Percentiles rank a stretch among this genome's conserved stretches.
Conservation (phyloP, 306 rosid genomes). For the Lagenaria siceraria region DNA sequence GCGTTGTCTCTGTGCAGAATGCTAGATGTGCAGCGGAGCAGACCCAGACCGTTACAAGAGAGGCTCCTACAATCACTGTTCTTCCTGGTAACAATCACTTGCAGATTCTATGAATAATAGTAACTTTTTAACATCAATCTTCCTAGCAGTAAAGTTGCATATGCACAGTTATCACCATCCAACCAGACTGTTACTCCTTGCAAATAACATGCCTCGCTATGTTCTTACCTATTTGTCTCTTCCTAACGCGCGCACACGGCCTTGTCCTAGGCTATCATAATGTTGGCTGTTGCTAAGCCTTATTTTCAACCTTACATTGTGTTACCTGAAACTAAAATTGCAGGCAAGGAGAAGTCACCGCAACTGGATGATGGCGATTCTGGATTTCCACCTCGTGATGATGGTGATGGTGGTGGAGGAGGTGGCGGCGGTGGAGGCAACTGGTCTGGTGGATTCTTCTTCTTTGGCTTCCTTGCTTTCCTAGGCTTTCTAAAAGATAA, state of each 20-base stretch:
- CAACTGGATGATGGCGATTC: conserved; percentile 66
- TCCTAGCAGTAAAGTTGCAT: neutral
- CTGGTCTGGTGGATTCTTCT: conserved; percentile 93
- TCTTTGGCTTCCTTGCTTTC: conserved; percentile 91
- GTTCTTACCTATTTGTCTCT: neutral
- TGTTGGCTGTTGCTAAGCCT: neutral
- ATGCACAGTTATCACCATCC: neutral
- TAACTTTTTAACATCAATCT: neutral
- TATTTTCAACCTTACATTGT: neutral
- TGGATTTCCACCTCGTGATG: conserved; percentile 89
- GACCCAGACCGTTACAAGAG: conserved; percentile 74
- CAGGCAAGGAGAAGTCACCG: conserved; percentile 93
- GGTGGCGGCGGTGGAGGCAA: conserved; percentile 98
- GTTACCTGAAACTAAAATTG: conserved; percentile 12
- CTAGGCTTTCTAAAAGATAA: conserved; percentile 80
- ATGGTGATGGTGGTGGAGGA: conserved; percentile 80
- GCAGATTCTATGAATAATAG: neutral
- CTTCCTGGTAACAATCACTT: conserved; percentile 58
- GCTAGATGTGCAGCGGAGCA: conserved; percentile 82
- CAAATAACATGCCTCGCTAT: neutral
- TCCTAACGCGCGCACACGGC: neutral
- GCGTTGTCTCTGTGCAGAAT: conserved; percentile 32
- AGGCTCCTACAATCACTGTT: conserved; percentile 94
- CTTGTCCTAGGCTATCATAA: neutral
- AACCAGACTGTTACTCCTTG: neutral